These are phyloP conservation scores for Rhizopogon vulgaris DNA, from an alignment of 768 basidiomycete genomes.

Conservation along the genomic window DNA sequence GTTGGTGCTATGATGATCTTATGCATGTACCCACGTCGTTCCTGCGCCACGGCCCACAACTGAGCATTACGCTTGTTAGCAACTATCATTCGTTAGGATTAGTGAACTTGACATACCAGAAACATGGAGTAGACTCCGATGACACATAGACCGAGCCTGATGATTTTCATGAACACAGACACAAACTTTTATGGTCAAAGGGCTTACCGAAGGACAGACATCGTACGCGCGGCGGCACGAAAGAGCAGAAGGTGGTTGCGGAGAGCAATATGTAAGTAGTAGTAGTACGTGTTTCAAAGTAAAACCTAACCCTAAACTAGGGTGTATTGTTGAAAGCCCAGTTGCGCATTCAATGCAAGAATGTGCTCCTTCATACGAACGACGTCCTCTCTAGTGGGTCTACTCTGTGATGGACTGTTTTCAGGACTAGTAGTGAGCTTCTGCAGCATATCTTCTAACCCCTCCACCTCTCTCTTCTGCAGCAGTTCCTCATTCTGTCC, in stretches of 20 bases:
- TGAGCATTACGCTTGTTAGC: slow-evolving; percentile 20
- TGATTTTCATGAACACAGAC: not conserved
- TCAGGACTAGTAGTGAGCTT: slow-evolving; percentile 29
- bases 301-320: slow-evolving; percentile 11
- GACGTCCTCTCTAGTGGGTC: slow-evolving; percentile 37
- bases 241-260: not conserved
- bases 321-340: slow-evolving; percentile 17
- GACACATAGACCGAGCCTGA: slow-evolving; percentile 69
- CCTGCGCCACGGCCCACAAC: slow-evolving; percentile 93
- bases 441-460: slow-evolving; percentile 50
- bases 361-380: slow-evolving; percentile 32
- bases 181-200: not conserved
- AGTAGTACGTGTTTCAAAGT: slow-evolving; percentile 11
- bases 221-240: not conserved
- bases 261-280: not conserved
- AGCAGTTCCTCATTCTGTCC: slow-evolving; percentile 37
- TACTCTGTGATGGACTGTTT: slow-evolving; percentile 11
- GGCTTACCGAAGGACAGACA: slow-evolving; percentile 23
- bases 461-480: slow-evolving; percentile 46
- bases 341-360: slow-evolving; percentile 19
- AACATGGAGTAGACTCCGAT: slow-evolving; percentile 92
- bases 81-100: slow-evolving; percentile 2
- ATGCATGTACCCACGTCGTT: slow-evolving; percentile 57
- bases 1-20: not conserved
- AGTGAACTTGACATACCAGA: slow-evolving; percentile 44